Conservation (phyloP, 352 stramenopile species). For the Phytophthora aleatoria region DNA sequence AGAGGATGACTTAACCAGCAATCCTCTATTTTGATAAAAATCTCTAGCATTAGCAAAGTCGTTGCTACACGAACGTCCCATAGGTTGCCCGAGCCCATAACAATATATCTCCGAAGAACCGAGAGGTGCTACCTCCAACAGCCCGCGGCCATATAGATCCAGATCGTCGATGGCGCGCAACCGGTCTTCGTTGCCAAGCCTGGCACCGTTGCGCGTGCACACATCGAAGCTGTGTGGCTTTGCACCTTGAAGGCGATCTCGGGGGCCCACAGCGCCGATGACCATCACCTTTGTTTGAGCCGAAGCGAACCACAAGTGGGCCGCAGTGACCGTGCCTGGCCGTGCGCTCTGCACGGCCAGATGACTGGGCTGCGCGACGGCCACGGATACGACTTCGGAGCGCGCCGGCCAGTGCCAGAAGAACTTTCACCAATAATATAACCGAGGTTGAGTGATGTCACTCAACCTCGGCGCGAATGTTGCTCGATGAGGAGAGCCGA, state of each 20-base stretch:
- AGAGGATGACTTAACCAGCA: too few relatives aligned
- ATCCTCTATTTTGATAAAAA: slow-evolving; percentile 14
- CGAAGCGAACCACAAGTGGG: slow-evolving; percentile 7
- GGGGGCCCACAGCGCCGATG: slow-evolving; percentile 46
- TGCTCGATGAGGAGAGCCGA: too few relatives aligned
- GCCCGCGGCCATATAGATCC: slow-evolving; percentile 56
- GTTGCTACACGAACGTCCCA: too few relatives aligned
- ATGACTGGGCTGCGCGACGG: slow-evolving; percentile 13
- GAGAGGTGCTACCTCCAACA: slow-evolving; percentile 49
- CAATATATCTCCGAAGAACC: slow-evolving; percentile 31
- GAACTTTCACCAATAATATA: slow-evolving; percentile 28
- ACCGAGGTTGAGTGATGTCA: too few relatives aligned
- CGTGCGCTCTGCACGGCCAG: background rate
- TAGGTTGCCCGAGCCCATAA: too few relatives aligned
- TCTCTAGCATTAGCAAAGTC: slow-evolving; percentile 50
- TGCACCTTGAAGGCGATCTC: slow-evolving; percentile 55
- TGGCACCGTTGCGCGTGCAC: slow-evolving; percentile 49
- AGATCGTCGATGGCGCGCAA: slow-evolving; percentile 72
- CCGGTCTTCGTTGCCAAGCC: slow-evolving; percentile 69
- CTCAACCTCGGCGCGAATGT: too few relatives aligned
- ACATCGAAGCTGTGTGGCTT: slow-evolving; percentile 38
- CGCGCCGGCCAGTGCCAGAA: slow-evolving; percentile 51
- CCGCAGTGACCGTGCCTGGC: background rate
- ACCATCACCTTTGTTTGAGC: slow-evolving; percentile 3
- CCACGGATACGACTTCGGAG: slow-evolving; percentile 41